Base-by-base conservation (phyloP, 495 filamentous ascomycete species). In the Massariosphaeria phaeospora region DNA sequence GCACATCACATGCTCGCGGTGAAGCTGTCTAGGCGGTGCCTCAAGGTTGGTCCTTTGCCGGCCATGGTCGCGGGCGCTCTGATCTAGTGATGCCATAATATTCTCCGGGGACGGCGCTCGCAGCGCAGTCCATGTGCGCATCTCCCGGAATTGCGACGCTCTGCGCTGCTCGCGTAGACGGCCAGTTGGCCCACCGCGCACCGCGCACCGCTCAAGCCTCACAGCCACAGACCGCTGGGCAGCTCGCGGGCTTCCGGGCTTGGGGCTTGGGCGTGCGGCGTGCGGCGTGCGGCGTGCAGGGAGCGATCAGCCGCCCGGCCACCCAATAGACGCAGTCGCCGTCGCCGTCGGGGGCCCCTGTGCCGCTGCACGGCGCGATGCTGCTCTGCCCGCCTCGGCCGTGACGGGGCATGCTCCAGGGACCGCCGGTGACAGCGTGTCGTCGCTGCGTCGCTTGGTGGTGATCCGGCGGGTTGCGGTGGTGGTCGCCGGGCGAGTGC, bases 121-220 rank as follows among this genome's bases (percentile, higher is more conserved):
- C 3, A 20, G 6, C 17, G 40, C 27, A 18, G 21, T 48, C 52
- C 52, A 56, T 56, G 52, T 48, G 52, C 44, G 43, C 43, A 56
- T 56, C 52, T 27, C 52, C 52, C 52, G 52, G 44, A 56, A 41
- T 48, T 48, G 18, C 34, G 33, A 30, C 25, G 24, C 24, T 3
- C 23, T 34, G 49, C 9, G 43, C 23, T 15, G 44, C 46, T 49
- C 53, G 43, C 53, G 53, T 57, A 48, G 49, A 44, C 41, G 43
- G 38, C n/a, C n/a, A n/a, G n/a, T n/a, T n/a, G n/a, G n/a, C n/a
- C n/a, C n/a, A n/a, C n/a, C n/a, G n/a, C n/a, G n/a, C n/a, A n/a
- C n/a, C n/a, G n/a, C n/a, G n/a, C n/a, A n/a, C n/a, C n/a, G n/a
- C n/a, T n/a, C n/a, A n/a, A n/a, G n/a, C n/a, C n/a, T n/a, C n/a